Base-by-base conservation (phyloP, 2,329 filamentous ascomycete species). In the Claviceps arundinis region DNA sequence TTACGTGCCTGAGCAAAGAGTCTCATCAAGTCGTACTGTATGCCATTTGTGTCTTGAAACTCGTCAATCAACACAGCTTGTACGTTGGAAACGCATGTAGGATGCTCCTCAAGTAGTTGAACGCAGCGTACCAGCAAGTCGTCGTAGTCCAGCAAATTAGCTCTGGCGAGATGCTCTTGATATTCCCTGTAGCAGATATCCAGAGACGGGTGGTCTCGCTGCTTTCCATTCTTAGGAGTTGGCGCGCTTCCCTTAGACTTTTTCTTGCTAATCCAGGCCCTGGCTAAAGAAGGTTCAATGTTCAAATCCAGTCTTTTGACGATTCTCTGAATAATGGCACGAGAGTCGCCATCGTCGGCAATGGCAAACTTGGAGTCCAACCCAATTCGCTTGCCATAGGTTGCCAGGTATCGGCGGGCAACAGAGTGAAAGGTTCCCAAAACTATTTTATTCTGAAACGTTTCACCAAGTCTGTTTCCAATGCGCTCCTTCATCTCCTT, bases 381-480 rank as follows among this genome's bases (percentile, higher is more conserved):
- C 13, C 87, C 89, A 61, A 97, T 93, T 55, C 85, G 74, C 61
- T 88, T 80, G 41, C 93, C 91, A 65, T 97, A 97, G 26, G 79
- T 78, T 42, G 84, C 79, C 16, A 98, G 73, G 63, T 95, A 97
- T 54, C 89, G 81, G 45, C 89, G 78, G 50, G 90, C 83, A 58
- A 98, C 89, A 47, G 89, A 95, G 70, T 98, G 91, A 59, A 98
- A 97, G 0, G 93, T 98, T 17, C 91, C 91, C 4, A 98, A 73
- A 37, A 96, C 78, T 57, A 98, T 74, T 60, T 82, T 86, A 51
- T 78, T 82, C 63, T 89, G 87, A 16, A 83, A 71, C 5, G 83
- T 83, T 55, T 85, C 78, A 1, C 89, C 89, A n/a, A 97, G 75
- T n/a, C 87, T 76, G 54, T 78, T 84, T 0, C 83, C 81, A 52